phyloP scores from a whole-genome alignment of 176 grass and related monocot genomes.

The Dactylis glomerata region DNA sequence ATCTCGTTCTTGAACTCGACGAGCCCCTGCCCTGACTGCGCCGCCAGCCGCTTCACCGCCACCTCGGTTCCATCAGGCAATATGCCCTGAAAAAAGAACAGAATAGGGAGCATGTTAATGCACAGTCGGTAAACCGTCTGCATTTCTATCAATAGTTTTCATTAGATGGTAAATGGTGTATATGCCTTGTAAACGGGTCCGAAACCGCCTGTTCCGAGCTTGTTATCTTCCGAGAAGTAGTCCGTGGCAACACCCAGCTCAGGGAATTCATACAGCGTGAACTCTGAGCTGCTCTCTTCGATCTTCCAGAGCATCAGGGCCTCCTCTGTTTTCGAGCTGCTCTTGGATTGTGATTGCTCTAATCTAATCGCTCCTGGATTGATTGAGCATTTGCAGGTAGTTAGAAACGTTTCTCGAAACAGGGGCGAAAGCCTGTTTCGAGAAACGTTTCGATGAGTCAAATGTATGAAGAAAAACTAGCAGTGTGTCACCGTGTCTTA shows the following conservation, averaged over 20 bases:
- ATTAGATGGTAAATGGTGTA: background rate
- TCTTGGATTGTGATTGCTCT: background rate
- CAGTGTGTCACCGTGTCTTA: background rate
- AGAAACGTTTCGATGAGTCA: background rate
- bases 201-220: constrained; percentile 48
- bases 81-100: constrained; percentile 23
- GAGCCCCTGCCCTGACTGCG: background rate
- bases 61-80: constrained; percentile 5
- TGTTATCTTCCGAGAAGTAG: constrained; percentile 35
- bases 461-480: background rate
- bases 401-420: no score
- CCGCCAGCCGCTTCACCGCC: background rate
- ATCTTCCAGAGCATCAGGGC: constrained; percentile 37
- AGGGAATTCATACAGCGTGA: constrained; percentile 38
- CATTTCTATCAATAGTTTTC: background rate
- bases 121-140: background rate
- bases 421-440: no score
- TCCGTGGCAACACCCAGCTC: constrained; percentile 29
- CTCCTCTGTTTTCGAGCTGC: constrained; percentile 33
- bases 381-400: background rate
- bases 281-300: constrained; percentile 12
- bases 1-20: background rate
- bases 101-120: background rate
- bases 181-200: constrained; percentile 50
- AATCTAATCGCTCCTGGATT: background rate